Percentiles rank a stretch among this genome's conserved stretches.
phyloP scores from a whole-genome alignment of 2,329 filamentous ascomycete genomes.

The Xylariaceae sp. region DNA sequence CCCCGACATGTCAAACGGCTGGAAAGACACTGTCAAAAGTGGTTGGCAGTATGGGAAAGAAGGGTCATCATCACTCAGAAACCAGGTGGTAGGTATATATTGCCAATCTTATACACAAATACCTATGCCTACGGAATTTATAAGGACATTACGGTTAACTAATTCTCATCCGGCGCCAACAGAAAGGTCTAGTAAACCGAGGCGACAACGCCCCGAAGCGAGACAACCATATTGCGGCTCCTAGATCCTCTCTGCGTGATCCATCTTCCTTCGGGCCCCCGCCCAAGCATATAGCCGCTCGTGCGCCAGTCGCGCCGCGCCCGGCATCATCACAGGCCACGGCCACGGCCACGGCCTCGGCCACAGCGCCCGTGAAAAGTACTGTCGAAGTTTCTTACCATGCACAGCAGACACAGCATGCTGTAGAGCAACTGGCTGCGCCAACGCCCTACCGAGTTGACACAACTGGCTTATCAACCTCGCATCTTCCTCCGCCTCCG shows the following conservation, averaged over 20 bases:
- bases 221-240: constrained; percentile 41
- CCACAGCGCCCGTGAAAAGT: constrained; percentile 23
- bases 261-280: constrained; percentile 74
- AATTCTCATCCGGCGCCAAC: constrained; percentile 5
- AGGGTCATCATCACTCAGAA: constrained; percentile 35
- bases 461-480: constrained; percentile 65
- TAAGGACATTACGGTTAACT: constrained; percentile 1
- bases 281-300: constrained; percentile 53
- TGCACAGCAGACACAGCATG: constrained; percentile 29
- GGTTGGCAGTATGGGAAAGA: constrained; percentile 49
- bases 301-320: constrained; percentile 9
- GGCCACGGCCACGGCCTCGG: not conserved
- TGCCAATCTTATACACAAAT: not conserved
- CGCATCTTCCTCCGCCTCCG: constrained; percentile 66
- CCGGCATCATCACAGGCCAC: not conserved
- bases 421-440: constrained; percentile 45
- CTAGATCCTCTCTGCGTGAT: constrained; percentile 67
- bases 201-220: constrained; percentile 29
- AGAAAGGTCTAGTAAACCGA: constrained; percentile 45
- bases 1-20: constrained; percentile 37
- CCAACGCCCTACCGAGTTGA: constrained; percentile 56
- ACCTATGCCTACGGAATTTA: no score
- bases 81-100: constrained; percentile 40
- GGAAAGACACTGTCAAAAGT: constrained; percentile 46
- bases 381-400: constrained; percentile 22